Base-by-base conservation (phyloP, 2,329 filamentous ascomycete species). In the Fusarium odoratissimum region DNA sequence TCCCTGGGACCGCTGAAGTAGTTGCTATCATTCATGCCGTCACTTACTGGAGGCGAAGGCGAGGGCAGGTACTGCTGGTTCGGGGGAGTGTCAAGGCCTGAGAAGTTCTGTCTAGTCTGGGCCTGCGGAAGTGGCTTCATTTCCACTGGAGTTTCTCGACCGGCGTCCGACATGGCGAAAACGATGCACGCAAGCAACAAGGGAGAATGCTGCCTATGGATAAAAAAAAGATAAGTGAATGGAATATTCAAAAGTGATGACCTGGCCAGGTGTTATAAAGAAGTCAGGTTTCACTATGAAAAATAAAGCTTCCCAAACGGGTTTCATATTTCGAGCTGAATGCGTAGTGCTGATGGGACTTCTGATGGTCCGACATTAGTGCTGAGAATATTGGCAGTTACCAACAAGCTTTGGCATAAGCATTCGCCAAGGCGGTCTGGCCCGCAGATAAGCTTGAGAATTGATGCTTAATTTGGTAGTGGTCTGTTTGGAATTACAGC, bases 1-100 rank as follows among this genome's bases (percentile, higher is more conserved):
- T 94, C 90, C 62, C 91, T 87, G 41, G 93, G 93, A 7, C 89
- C 90, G 44, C 78, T 87, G 75, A 91, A 91, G 79, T 91, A 91
- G 72, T 90, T 88, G 67, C 89, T 71, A 40, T 89, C 86, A 16
- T 38, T 46, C 17, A 25, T 25, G 0, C 0, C 25, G 2, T 12
- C 13, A 9, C 13, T 2, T 2, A 21, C 8, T 6, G n/a, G 38
- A 17, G 28, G 38, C 1, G 38, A 31, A 4, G 38, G 10, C 8
- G 51, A 17, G 5, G 35, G 21, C 0, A n/a, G 8, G 6, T 30
- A 41, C 6, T 30, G 12, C 23, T 33, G 38, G 12, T 17, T 3
- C 4, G 14, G 9, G 4, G n/a, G 8, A 19, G 9, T 28, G 7
- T 17, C 3, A 5, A 13, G 13, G 3, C 54, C 30, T 6, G 30